A percentile compares a stretch with the other conserved stretches of the same genome.
Evolutionary conservation across 1,284 basidiomycete genomes (phyloP).

Genomic region (Tilletia caries): DNA sequence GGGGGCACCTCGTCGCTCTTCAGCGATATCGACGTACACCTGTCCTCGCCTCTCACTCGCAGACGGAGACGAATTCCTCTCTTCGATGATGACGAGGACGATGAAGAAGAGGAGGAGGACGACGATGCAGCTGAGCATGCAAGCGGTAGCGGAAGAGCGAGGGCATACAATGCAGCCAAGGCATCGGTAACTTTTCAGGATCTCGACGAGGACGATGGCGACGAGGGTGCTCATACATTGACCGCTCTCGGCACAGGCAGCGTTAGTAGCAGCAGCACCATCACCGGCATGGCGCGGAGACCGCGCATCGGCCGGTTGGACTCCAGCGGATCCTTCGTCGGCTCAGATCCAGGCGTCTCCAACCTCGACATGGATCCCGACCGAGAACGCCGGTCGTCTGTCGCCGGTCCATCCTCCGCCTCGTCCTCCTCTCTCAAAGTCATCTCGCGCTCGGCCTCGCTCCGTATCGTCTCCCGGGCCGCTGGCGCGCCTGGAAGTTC

Average conservation of each 20-base stretch:
- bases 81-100: conserved; percentile 10
- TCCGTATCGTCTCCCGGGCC: background rate
- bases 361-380: background rate
- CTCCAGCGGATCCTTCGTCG: background rate
- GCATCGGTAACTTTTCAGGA: no score
- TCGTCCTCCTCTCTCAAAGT: background rate
- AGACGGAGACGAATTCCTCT: background rate
- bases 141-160: background rate
- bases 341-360: background rate
- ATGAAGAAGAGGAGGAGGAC: background rate
- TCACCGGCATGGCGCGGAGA: background rate
- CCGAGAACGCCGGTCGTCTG: background rate
- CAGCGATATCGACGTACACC: background rate
- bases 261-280: no score
- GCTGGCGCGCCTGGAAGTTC: background rate
- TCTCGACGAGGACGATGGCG: no score
- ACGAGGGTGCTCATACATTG: no score
- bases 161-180: background rate
- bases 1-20: background rate
- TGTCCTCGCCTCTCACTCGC: background rate
- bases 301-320: background rate
- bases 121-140: background rate
- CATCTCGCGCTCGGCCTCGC: background rate
- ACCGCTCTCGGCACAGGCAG: no score
- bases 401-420: background rate